phyloP scores from a whole-genome alignment of 1,284 basidiomycete genomes.

The Kwoniella shivajii region DNA sequence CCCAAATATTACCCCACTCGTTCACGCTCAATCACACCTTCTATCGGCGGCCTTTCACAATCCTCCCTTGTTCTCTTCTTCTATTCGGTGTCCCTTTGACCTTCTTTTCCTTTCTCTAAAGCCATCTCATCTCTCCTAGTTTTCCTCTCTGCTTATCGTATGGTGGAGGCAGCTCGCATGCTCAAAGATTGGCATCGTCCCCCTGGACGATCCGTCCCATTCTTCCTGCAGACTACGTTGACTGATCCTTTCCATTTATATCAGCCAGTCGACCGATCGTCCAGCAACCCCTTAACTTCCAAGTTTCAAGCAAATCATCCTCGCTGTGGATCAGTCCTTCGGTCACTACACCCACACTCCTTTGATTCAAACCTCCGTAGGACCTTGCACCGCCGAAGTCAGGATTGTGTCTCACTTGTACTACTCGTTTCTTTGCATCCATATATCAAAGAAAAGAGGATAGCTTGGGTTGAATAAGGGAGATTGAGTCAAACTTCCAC shows the following conservation, averaged over 20 bases:
- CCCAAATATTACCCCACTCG: no score
- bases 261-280: background rate
- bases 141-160: no score
- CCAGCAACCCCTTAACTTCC: slow-evolving; percentile 1
- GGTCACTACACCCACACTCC: background rate
- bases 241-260: background rate
- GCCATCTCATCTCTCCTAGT: background rate
- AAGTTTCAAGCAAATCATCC: background rate
- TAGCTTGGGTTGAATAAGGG: background rate
- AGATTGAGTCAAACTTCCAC: background rate
- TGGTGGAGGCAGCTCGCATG: background rate
- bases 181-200: background rate
- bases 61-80: background rate
- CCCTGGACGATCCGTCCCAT: background rate
- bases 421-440: no score
- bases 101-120: background rate
- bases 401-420: slow-evolving; percentile 3
- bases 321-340: background rate
- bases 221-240: background rate
- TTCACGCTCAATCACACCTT: no score
- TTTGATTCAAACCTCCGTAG: background rate
- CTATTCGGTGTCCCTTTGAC: no score
- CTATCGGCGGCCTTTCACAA: no score
- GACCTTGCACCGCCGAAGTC: background rate
- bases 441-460: slow-evolving; percentile 2